These are phyloP conservation scores for Trichoderma lentiforme DNA, from an alignment of 2,329 filamentous ascomycete genomes.

Conservation along the genomic window DNA sequence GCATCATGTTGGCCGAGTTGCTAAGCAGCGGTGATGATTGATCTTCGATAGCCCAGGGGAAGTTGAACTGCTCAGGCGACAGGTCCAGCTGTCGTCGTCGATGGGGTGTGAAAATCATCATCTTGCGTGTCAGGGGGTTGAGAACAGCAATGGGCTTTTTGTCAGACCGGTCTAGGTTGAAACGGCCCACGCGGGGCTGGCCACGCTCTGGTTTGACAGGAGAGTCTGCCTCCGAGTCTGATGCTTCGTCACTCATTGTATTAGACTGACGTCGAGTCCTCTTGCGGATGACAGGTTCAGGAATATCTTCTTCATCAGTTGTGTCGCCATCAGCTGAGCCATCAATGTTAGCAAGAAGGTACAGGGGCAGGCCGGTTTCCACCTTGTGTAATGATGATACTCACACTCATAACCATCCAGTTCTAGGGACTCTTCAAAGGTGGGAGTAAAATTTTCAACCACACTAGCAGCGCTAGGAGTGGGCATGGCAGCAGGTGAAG, in stretches of 20 bases:
- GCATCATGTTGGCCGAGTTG: conserved; percentile 73
- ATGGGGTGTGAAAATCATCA: conserved; percentile 62
- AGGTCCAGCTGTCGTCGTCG: conserved; percentile 48
- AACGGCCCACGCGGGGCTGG: conserved; percentile 53
- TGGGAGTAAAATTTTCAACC: conserved; percentile 27
- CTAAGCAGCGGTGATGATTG: conserved; percentile 57
- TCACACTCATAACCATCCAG: conserved; percentile 60
- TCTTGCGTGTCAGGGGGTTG: conserved; percentile 55
- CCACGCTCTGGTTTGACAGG: conserved; percentile 48
- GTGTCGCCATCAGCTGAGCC: conserved; percentile 57
- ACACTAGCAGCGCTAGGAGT: conserved; percentile 29
- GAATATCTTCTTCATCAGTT: conserved; percentile 59
- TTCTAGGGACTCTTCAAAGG: conserved; percentile 38
- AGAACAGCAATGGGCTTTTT: conserved; percentile 58
- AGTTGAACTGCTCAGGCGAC: conserved; percentile 53
- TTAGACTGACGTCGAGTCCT: conserved; percentile 44
- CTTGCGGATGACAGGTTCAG: conserved; percentile 47
- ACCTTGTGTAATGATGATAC: conserved; percentile 32
- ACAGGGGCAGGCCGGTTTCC: conserved; percentile 12
- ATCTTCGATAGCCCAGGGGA: conserved; percentile 43
- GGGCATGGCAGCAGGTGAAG: conserved; percentile 43
- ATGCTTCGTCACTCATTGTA: conserved; percentile 37
- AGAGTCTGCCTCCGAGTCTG: conserved; percentile 50
- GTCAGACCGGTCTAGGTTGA: conserved; percentile 51
- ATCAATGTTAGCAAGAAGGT: conserved; percentile 37